These are phyloP conservation scores for Alternaria atra DNA, from an alignment of 2,329 filamentous ascomycete species.

Conservation along the genomic window DNA sequence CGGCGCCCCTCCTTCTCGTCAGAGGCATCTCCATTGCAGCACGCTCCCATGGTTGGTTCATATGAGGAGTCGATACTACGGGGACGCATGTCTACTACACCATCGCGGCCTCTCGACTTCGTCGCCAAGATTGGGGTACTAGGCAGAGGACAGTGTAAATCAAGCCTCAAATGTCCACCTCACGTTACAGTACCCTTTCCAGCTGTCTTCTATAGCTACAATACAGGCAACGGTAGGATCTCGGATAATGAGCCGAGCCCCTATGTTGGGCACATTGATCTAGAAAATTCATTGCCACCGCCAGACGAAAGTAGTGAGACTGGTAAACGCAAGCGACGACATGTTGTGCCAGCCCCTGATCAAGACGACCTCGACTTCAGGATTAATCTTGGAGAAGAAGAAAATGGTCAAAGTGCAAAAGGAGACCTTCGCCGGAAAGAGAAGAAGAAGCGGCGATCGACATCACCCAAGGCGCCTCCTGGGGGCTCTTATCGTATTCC, in stretches of 20 bases:
- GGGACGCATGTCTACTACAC: conserved; percentile 95
- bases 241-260: conserved; percentile 89
- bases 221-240: conserved; percentile 71
- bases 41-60: conserved; percentile 95
- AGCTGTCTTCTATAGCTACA: conserved; percentile 95
- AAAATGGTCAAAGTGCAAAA: conserved; percentile 22
- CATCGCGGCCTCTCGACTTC: conserved; percentile 91
- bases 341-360: conserved; percentile 33
- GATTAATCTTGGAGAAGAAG: conserved; percentile 30
- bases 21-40: conserved; percentile 80
- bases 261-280: conserved; percentile 91
- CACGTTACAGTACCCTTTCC: conserved; percentile 92
- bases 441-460: conserved; percentile 66
- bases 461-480: conserved; percentile 72
- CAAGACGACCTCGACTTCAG: conserved; percentile 39
- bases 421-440: conserved; percentile 58
- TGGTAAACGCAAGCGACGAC: conserved; percentile 53
- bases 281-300: conserved; percentile 78
- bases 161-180: conserved; percentile 82
- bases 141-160: conserved; percentile 86
- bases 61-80: conserved; percentile 97
- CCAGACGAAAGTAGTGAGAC: conserved; percentile 55
- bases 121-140: conserved; percentile 94
- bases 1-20: conserved; percentile 75
- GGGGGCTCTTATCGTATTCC: conserved; percentile 95